Base-by-base conservation (phyloP, 164 flowering plant genomes). In the Umbilicus rupestris region DNA sequence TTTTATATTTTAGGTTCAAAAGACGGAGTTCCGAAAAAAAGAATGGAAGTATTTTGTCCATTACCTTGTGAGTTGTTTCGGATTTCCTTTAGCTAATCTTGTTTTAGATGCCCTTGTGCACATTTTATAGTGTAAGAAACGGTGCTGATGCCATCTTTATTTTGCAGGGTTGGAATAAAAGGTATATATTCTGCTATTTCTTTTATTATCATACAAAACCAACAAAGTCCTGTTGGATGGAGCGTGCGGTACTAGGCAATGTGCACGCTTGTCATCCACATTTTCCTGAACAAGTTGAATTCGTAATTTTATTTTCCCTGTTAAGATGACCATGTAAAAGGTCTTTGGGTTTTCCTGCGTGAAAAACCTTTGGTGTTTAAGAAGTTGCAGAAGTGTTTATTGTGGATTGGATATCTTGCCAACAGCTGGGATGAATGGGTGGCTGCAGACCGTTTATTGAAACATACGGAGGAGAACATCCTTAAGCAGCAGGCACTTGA, bases 381-480 rank as follows among this genome's bases (percentile, higher is more conserved):
- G 68, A 55, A 70, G 66, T 35, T 65, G 70, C 26, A 60, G 62
- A 69, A 71, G 64, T 65, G 35, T 62, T 59, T 66, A 42, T 35
- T 46, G 62, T 69, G 72, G 71, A 59, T 66, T 76, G 75, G 63
- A 69, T 66, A 75, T 80, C 63, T 76, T 78, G 74, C 70, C 75
- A 71, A 81, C 87, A 92, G 96, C 77, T 92, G 97, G 97, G 97
- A 92, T 76, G 97, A 92, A 74, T 92, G 97, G 97, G 85, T 87
- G 45, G 81, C 75, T 11, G 33, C 62, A 49, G 86, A 85, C 30
- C 85, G 92, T 57, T 74, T 92, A 67, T 19, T 87, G 86, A 87
- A 89, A 73, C 60, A 73, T 64, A 84, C 79, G 14, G 84, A 85
- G 50, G 94, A 85, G 79, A 87, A 89, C 75, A 49, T 84, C 22